A percentile compares a stretch with the other conserved stretches of the same genome.
phyloP scores from a whole-genome alignment of 2,329 filamentous ascomycete species.

The Cercospora berteroae region DNA sequence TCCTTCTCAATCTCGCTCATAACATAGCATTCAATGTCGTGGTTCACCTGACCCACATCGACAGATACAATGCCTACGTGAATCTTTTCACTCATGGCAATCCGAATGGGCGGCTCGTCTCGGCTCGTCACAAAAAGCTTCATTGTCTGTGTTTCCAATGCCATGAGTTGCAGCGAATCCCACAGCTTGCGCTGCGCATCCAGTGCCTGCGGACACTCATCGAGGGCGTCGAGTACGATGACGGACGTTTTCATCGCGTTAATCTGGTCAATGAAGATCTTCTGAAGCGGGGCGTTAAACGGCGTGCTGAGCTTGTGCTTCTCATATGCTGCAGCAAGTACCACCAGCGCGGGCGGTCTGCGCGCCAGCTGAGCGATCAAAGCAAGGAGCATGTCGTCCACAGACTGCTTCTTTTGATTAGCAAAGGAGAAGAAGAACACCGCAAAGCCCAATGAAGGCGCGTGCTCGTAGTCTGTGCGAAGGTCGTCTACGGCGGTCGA shows the following conservation, averaged over 20 bases:
- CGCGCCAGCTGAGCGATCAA: slow-evolving; percentile 20
- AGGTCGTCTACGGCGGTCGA: slow-evolving; percentile 23
- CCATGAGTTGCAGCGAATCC: slow-evolving; percentile 4
- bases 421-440: slow-evolving; percentile 26
- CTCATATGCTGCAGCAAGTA: background rate
- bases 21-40: slow-evolving; percentile 13
- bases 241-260: background rate
- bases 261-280: background rate
- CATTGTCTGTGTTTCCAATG: background rate
- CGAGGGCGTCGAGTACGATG: slow-evolving; percentile 12
- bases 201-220: slow-evolving; percentile 13
- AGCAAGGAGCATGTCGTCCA: slow-evolving; percentile 20
- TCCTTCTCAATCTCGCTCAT: background rate
- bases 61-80: background rate
- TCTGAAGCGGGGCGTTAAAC: background rate
- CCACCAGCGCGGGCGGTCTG: background rate
- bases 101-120: background rate
- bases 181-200: slow-evolving; percentile 17
- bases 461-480: background rate
- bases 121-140: slow-evolving; percentile 10
- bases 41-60: background rate
- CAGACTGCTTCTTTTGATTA: slow-evolving; percentile 23
- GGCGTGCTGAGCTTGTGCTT: too few relatives aligned
- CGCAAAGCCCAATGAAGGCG: background rate
- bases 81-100: background rate